A percentile compares a stretch with the other conserved stretches of the same genome.
phyloP scores from a whole-genome alignment of 2,329 filamentous ascomycete species.

The Cercospora zeina region DNA sequence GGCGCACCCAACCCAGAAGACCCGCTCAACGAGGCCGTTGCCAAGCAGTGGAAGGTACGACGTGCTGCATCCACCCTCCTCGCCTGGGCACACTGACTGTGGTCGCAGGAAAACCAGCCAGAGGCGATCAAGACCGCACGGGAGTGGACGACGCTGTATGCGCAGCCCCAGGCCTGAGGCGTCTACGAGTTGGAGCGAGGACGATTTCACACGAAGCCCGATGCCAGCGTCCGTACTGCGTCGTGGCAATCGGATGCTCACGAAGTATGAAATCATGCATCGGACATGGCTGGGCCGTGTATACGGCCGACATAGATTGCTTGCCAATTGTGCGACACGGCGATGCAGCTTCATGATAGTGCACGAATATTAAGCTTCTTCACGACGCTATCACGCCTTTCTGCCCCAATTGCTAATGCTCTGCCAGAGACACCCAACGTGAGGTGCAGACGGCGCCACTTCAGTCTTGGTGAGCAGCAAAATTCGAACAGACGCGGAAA shows the following conservation, averaged over 20 bases:
- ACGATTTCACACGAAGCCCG: neutral
- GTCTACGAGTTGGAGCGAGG: neutral
- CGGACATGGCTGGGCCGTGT: neutral
- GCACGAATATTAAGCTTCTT: neutral
- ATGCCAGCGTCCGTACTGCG: neutral
- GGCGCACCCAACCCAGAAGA: conserved; percentile 97
- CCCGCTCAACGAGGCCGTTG: conserved; percentile 95
- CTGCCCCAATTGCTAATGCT: neutral
- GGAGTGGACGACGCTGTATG: conserved; percentile 88
- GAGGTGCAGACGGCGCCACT: neutral
- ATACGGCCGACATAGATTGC: conserved; percentile 1
- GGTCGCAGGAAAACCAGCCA: conserved; percentile 70
- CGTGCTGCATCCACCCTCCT: neutral
- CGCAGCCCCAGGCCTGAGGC: conserved; percentile 41
- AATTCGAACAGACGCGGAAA: neutral
- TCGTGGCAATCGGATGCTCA: neutral
- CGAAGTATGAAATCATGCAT: conserved; percentile 1
- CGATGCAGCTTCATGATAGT: neutral
- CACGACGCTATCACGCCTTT: neutral
- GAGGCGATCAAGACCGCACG: conserved; percentile 88
- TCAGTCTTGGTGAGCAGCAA: neutral
- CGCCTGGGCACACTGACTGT: conserved; percentile 18
- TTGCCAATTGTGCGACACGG: neutral
- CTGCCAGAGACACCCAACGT: neutral
- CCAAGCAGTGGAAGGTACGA: conserved; percentile 81